Base-by-base conservation (phyloP, 495 filamentous ascomycete genomes). In the Glarea lozoyensis region DNA sequence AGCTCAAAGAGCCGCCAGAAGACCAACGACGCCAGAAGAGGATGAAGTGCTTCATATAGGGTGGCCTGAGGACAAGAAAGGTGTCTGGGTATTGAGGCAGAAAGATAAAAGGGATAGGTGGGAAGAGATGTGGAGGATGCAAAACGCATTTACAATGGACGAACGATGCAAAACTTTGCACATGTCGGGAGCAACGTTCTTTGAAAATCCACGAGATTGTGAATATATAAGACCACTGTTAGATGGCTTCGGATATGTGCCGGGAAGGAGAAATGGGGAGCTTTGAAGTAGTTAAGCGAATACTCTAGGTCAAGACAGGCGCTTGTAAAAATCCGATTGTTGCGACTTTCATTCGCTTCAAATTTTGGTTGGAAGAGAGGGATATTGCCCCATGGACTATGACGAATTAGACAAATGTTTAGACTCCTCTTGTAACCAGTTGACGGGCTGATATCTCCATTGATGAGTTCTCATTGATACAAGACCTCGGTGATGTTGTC, bases 81-180 rank as follows among this genome's bases (percentile, higher is more conserved):
- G 44, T 3, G 49, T 45, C 27, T 50, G 47, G 42, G 19, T 50
- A 10, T 7, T 45, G 33, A 45, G 36, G 37, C 7, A 7, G n/a
- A 29, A 7, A 7, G n/a, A 29, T 30, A 23, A 31, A 45, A 19
- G 18, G 5, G 23, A 39, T 16, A 20, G 19, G 4, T 10, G 36
- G 4, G 18, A 13, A 19, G 20, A 39, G 36, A 10, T 19, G 4
- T 39, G 36, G 36, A 39, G 36, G 36, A 15, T 39, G 36, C 19
- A 19, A 24, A 57, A 57, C 29, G 49, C 47, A 12, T 41, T 52
- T 40, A 54, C 41, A 16, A 59, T 59, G 56, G 56, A 57, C 22
- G 56, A 59, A 31, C 46, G 54, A 10, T 59, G 54, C 33, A 52
- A 52, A 18, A 7, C 48, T 29, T 52, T 59, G 32, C 37, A 48